Conservation (phyloP, 441 rosid genomes). For the Cnidoscolus chayamansa region DNA sequence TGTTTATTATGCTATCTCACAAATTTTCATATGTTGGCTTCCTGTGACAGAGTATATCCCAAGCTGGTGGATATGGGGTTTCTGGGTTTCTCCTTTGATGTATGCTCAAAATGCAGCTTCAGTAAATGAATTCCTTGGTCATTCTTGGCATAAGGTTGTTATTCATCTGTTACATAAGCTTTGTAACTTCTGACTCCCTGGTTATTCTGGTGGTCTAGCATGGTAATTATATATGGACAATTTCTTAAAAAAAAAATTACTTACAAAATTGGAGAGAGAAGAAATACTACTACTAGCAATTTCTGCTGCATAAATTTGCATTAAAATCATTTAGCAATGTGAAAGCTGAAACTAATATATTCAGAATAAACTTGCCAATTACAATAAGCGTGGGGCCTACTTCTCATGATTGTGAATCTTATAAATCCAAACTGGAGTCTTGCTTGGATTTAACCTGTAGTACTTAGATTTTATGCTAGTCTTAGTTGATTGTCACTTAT, state of each 20-base stretch:
- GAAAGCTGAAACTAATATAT: not conserved
- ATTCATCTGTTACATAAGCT: slow-evolving; percentile 6
- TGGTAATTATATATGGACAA: slow-evolving; percentile 12
- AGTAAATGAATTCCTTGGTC: slow-evolving; percentile 90
- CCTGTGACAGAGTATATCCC: slow-evolving; percentile 70
- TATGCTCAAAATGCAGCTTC: slow-evolving; percentile 97
- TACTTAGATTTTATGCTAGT: not conserved
- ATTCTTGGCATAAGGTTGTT: slow-evolving; percentile 81
- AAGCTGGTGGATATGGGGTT: slow-evolving; percentile 98
- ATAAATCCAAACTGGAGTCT: not conserved
- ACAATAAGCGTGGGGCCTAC: not conserved
- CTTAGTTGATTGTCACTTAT: not conserved
- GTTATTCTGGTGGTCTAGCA: not conserved
- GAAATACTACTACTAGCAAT: not conserved
- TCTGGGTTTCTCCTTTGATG: slow-evolving; percentile 92
- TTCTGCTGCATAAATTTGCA: not conserved
- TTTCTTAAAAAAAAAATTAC: not conserved
- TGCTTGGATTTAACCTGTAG: not conserved
- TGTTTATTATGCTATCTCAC: not conserved
- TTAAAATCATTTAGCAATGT: not conserved
- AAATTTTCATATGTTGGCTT: slow-evolving; percentile 9
- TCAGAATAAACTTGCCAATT: not conserved
- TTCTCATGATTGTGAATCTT: not conserved
- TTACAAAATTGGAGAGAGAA: not conserved
- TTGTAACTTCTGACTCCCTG: slow-evolving; percentile 11